These are phyloP conservation scores for Aspergillus caelatus DNA, from an alignment of 2,329 filamentous ascomycete genomes.

Conservation along the genomic window DNA sequence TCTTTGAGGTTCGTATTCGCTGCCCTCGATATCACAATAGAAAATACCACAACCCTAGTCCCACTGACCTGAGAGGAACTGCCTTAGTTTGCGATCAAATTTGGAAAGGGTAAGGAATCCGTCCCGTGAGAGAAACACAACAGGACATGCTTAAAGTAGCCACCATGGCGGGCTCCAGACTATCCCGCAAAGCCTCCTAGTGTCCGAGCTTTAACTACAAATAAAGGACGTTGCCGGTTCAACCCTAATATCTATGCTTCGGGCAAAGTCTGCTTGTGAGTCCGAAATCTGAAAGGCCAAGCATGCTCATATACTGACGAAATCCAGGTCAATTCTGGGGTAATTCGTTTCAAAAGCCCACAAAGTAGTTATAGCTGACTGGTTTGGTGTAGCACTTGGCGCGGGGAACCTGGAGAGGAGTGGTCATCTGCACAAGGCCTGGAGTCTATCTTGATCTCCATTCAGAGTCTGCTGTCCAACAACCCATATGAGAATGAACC, in stretches of 20 bases:
- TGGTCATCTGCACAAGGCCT: constrained; percentile 97
- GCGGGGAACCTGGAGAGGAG: constrained; percentile 84
- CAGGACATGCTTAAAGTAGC: background rate
- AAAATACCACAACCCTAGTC: background rate
- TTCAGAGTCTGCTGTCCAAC: constrained; percentile 91
- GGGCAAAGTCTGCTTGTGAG: constrained; percentile 90
- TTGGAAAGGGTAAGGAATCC: constrained; percentile 67
- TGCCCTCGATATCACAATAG: background rate
- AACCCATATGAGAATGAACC: constrained; percentile 98
- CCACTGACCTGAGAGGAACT: constrained; percentile 4
- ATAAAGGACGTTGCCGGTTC: constrained; percentile 84
- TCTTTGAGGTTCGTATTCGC: constrained; percentile 74
- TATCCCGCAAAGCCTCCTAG: constrained; percentile 72
- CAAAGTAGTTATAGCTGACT: constrained; percentile 13
- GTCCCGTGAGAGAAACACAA: background rate
- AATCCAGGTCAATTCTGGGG: constrained; percentile 79
- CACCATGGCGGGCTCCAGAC: constrained; percentile 54
- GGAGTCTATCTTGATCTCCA: constrained; percentile 91
- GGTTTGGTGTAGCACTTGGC: constrained; percentile 72
- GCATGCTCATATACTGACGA: constrained; percentile 20
- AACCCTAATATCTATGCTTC: constrained; percentile 94
- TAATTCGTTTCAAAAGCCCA: constrained; percentile 45
- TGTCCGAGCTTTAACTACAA: constrained; percentile 77
- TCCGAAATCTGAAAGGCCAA: constrained; percentile 21
- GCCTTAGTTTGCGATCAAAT: constrained; percentile 71